Conservation (phyloP, 306 rosid genomes). For the Delonix regia region DNA sequence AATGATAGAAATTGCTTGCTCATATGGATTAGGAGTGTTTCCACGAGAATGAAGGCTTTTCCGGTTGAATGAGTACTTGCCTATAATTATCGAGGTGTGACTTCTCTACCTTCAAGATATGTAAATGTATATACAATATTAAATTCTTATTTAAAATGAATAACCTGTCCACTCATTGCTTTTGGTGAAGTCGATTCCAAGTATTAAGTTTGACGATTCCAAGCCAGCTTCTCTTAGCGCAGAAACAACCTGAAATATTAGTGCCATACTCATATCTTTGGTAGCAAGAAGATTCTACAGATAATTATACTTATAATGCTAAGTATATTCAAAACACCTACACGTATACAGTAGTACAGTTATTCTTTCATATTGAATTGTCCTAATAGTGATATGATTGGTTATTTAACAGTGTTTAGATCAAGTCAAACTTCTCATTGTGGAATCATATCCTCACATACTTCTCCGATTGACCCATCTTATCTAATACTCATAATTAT, state of each 20-base stretch:
- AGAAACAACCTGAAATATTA: slow-evolving; percentile 72
- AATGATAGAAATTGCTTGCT: slow-evolving; percentile 91
- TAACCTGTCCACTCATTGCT: slow-evolving; percentile 99
- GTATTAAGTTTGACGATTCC: slow-evolving; percentile 91
- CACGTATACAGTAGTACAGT: not conserved
- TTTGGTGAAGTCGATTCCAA: slow-evolving; percentile 94
- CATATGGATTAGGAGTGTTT: slow-evolving; percentile 85
- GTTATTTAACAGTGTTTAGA: slow-evolving; percentile 2
- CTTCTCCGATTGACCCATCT: slow-evolving; percentile 25
- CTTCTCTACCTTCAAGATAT: slow-evolving; percentile 3
- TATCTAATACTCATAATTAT: not conserved
- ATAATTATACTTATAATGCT: slow-evolving; percentile 7
- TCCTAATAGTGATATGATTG: not conserved
- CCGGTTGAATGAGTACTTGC: slow-evolving; percentile 73
- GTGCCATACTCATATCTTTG: slow-evolving; percentile 30
- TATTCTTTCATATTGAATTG: slow-evolving; percentile 4
- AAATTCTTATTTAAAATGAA: slow-evolving; percentile 26
- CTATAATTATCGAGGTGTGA: slow-evolving; percentile 54
- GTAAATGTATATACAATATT: slow-evolving; percentile 6
- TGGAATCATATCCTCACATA: slow-evolving; percentile 3
- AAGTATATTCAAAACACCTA: slow-evolving; percentile 21
- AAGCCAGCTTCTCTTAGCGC: slow-evolving; percentile 92
- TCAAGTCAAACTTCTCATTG: slow-evolving; percentile 6
- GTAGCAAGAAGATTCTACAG: not conserved
- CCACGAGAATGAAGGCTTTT: slow-evolving; percentile 80